Evolutionary conservation across 202 grass and related monocot genomes (phyloP), one percentile per base, ranked within the genome.

Genomic region (Musa balbisiana): DNA sequence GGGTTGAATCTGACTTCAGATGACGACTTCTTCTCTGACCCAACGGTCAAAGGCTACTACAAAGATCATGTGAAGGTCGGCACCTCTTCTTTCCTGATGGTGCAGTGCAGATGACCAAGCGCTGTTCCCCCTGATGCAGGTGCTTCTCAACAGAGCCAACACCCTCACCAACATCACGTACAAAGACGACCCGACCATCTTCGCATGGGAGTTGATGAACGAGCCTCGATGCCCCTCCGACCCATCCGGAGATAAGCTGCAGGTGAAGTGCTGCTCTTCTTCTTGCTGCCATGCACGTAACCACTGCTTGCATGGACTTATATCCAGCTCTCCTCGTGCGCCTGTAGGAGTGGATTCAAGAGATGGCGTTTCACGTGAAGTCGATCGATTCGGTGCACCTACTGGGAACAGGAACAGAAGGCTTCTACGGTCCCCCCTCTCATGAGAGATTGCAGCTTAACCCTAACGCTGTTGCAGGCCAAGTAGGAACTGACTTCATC

Each of bases 131-230:
- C 19, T 78, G 11, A 20, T 55, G 25, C 79, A 87, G 89, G 71
- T 69, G 55, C 69, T 92, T 75, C 75, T 89, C 25, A 87, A 66
- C 24, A 92, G 90, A 78, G 83, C 87, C 17, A 92, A 92, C 52
- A 84, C 84, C 24, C 84, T 83, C 54, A 93, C 85, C 20, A 82
- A 83, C 43, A 63, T 93, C 69, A 52, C 52, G n/a, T 93, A 89
- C 84, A 87, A 82, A 74, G 90, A 93, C 26, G 90, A 93, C 52
- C 83, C 90, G 55, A 89, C 87, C 51, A 89, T 93, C 69, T 80
- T 93, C 11, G 87, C 86, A 12, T 93, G 90, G 90, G 90, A 93
- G 80, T 78, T 93, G 53, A 89, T 93, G 72, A 93, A 93, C 14
- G 90, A 93, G 71, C 87, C 85, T 6, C 82, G 74, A 76, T 93